Conservation (phyloP, 2,329 filamentous ascomycete genomes). For the Aureobasidium vineae region DNA sequence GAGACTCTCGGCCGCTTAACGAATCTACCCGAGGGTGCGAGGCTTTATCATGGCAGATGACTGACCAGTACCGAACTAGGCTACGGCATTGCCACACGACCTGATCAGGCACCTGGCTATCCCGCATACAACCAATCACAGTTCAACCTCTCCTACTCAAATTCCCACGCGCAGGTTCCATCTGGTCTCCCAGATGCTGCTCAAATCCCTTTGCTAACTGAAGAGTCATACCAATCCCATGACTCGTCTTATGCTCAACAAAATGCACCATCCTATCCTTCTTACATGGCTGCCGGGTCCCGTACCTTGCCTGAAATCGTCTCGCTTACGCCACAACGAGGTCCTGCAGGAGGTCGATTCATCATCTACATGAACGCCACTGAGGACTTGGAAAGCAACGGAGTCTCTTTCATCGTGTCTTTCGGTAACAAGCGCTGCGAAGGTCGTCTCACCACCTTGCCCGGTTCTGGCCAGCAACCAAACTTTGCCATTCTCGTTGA, state of each 20-base stretch:
- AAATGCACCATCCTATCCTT: constrained; percentile 59
- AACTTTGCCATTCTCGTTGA: constrained; percentile 71
- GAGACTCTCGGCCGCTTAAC: constrained; percentile 14
- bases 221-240: constrained; percentile 50
- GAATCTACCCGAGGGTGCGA: constrained; percentile 39
- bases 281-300: constrained; percentile 63
- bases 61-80: constrained; percentile 50
- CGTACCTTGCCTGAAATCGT: constrained; percentile 63
- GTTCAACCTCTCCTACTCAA: constrained; percentile 51
- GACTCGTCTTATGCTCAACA: constrained; percentile 52
- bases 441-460: constrained; percentile 62
- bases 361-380: constrained; percentile 71
- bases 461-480: constrained; percentile 58
- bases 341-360: constrained; percentile 67
- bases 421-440: constrained; percentile 77
- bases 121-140: constrained; percentile 50
- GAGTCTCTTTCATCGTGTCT: constrained; percentile 59
- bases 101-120: constrained; percentile 57
- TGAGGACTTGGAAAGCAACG: constrained; percentile 64
- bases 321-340: constrained; percentile 67
- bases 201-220: constrained; percentile 46
- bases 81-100: constrained; percentile 58
- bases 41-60: constrained; percentile 43
- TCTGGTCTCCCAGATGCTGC: constrained; percentile 48
- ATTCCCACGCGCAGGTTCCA: constrained; percentile 50